Conservation (phyloP, 345 rosid genomes). For the Aegle marmelos region DNA sequence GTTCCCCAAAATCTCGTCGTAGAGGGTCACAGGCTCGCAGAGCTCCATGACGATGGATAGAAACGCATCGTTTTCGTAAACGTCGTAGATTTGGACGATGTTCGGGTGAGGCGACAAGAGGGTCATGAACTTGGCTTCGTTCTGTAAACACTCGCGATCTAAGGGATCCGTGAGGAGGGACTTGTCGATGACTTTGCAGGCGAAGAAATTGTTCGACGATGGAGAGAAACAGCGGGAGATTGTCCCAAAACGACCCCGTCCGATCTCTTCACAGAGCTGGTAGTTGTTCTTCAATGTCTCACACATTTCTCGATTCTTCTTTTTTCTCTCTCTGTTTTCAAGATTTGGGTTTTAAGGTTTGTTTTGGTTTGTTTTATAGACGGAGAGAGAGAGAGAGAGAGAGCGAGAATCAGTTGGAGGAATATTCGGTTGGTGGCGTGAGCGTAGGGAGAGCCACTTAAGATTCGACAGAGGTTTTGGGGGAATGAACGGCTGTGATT, state of each 20-base stretch:
- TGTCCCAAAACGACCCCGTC: conserved; percentile 69
- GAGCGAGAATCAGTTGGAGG: background rate
- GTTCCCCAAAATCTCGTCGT: conserved; percentile 35
- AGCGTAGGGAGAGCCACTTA: background rate
- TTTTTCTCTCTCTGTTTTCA: background rate
- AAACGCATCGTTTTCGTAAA: conserved; percentile 52
- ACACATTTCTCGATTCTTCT: conserved; percentile 20
- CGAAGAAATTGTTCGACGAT: conserved; percentile 41
- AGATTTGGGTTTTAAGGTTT: background rate
- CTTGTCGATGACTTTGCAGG: conserved; percentile 70
- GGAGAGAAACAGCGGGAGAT: conserved; percentile 61
- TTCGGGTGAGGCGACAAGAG: conserved; percentile 61
- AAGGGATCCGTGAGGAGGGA: conserved; percentile 49
- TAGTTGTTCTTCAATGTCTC: conserved; percentile 42
- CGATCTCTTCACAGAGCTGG: conserved; percentile 67
- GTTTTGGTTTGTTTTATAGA: background rate
- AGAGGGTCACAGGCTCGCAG: conserved; percentile 54
- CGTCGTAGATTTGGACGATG: conserved; percentile 48
- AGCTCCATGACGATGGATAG: conserved; percentile 61
- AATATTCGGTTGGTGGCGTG: conserved; percentile 19
- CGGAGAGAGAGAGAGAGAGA: background rate
- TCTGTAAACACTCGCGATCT: conserved; percentile 64
- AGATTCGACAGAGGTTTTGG: conserved; percentile 2
- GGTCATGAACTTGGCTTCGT: conserved; percentile 70
- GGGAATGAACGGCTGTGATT: background rate